Percentiles rank a stretch among this genome's conserved stretches.
These are phyloP conservation scores for Lathyrus oleraceus DNA, from an alignment of 306 rosid species.

Conservation along the genomic window DNA sequence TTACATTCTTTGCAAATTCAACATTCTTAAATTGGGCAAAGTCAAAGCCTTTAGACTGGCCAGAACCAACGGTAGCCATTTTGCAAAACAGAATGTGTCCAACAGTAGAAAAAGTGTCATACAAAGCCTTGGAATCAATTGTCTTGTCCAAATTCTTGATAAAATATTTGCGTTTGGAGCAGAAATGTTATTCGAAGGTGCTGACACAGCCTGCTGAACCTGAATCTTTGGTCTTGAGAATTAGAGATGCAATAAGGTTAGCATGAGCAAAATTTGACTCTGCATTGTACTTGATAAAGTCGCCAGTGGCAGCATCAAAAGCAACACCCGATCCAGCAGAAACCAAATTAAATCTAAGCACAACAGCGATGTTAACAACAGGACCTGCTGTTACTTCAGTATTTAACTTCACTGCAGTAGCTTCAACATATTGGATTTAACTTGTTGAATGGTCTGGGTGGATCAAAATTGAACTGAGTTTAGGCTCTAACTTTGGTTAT, in stretches of 20 bases:
- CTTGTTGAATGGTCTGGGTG: too few relatives aligned
- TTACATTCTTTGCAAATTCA: constrained; percentile 67
- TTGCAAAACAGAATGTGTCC: constrained; percentile 69
- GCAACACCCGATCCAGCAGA: constrained; percentile 81
- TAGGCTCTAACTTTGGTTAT: too few relatives aligned
- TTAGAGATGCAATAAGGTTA: constrained; percentile 79
- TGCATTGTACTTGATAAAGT: constrained; percentile 71
- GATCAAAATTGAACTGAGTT: too few relatives aligned
- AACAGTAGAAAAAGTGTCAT: too few relatives aligned
- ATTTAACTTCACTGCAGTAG: too few relatives aligned
- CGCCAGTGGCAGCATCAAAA: constrained; percentile 85
- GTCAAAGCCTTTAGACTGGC: constrained; percentile 63
- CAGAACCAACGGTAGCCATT: constrained; percentile 48
- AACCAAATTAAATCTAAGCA: constrained; percentile 62
- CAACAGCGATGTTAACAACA: constrained; percentile 79
- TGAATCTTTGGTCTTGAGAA: too few relatives aligned
- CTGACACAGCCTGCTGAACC: constrained; percentile 49
- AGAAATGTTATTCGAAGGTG: constrained; percentile 41
- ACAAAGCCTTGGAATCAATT: too few relatives aligned
- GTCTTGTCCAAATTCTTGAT: constrained; percentile 74
- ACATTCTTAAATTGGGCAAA: constrained; percentile 70
- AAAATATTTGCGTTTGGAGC: constrained; percentile 43
- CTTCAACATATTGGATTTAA: too few relatives aligned
- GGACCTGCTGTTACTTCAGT: constrained; percentile 90
- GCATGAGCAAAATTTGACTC: constrained; percentile 73